Conservation (phyloP, 345 rosid species). For the Geranium rotundifolium region DNA sequence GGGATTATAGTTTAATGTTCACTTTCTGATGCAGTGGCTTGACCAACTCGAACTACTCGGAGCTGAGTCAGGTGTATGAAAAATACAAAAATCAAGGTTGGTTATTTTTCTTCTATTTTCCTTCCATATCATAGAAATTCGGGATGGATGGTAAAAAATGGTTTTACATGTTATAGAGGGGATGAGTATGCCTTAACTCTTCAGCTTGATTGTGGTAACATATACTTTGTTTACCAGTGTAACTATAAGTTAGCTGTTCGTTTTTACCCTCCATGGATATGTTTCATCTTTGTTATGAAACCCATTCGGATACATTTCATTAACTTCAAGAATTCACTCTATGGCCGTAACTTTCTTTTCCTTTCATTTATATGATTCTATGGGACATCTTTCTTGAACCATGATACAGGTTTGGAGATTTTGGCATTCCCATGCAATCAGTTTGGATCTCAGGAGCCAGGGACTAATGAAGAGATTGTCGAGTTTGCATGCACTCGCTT, state of each 20-base stretch:
- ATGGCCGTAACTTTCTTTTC: too few relatives aligned
- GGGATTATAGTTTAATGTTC: not conserved
- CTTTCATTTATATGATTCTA: too few relatives aligned
- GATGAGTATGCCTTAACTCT: too few relatives aligned
- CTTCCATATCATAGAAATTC: not conserved
- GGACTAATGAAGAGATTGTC: conserved; percentile 58
- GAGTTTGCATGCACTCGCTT: conserved; percentile 80
- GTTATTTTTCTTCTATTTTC: not conserved
- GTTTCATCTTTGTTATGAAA: not conserved
- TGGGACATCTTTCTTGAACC: too few relatives aligned
- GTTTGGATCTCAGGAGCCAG: conserved; percentile 84
- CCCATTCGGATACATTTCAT: not conserved
- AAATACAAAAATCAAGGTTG: conserved; percentile 83
- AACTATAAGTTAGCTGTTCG: not conserved
- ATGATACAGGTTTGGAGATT: conserved; percentile 60
- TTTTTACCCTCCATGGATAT: not conserved
- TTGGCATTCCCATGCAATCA: conserved; percentile 93
- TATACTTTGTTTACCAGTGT: not conserved
- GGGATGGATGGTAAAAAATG: not conserved
- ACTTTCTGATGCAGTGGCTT: conserved; percentile 51
- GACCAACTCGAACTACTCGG: conserved; percentile 88
- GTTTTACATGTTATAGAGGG: not conserved
- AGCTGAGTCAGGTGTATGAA: conserved; percentile 63
- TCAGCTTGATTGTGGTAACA: too few relatives aligned
- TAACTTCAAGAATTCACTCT: too few relatives aligned